A percentile compares a stretch with the other conserved stretches of the same genome.
phyloP scores from a whole-genome alignment of 2,329 filamentous ascomycete species.

The Alternaria viburni region DNA sequence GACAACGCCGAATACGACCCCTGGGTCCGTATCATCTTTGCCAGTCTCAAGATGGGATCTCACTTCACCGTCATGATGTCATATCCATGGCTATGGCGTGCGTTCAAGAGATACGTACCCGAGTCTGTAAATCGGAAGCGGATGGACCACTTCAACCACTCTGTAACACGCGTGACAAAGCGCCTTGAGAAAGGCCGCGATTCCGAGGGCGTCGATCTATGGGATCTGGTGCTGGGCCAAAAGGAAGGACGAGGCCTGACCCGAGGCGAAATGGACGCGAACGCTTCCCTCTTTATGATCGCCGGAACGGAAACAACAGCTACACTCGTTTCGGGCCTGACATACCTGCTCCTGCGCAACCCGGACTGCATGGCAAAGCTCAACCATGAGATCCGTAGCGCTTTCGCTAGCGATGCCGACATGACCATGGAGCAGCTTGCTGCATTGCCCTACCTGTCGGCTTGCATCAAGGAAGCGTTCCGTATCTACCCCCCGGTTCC shows the following conservation, averaged over 20 bases:
- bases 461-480: slow-evolving; percentile 51
- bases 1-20: slow-evolving; percentile 32
- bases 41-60: slow-evolving; percentile 18
- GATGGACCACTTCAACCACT: slow-evolving; percentile 24
- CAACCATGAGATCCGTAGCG: slow-evolving; percentile 34
- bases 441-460: slow-evolving; percentile 46
- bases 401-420: slow-evolving; percentile 35
- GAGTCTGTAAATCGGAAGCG: slow-evolving; percentile 17
- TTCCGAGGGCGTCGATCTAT: slow-evolving; percentile 46
- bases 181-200: slow-evolving; percentile 35
- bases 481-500: slow-evolving; percentile 53
- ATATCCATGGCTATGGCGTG: slow-evolving; percentile 14
- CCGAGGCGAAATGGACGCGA: slow-evolving; percentile 48
- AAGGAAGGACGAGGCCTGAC: slow-evolving; percentile 37
- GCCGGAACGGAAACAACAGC: slow-evolving; percentile 57
- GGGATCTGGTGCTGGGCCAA: slow-evolving; percentile 47
- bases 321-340: slow-evolving; percentile 48
- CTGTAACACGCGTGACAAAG: slow-evolving; percentile 34
- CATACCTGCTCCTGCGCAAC: slow-evolving; percentile 44
- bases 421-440: slow-evolving; percentile 43
- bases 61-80: slow-evolving; percentile 10
- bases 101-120: slow-evolving; percentile 11
- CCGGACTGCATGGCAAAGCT: slow-evolving; percentile 33
- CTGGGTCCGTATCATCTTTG: slow-evolving; percentile 32
- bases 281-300: slow-evolving; percentile 48